These are phyloP conservation scores for Petrea volubilis DNA, from an alignment of 257 asterid species.

Conservation along the genomic window DNA sequence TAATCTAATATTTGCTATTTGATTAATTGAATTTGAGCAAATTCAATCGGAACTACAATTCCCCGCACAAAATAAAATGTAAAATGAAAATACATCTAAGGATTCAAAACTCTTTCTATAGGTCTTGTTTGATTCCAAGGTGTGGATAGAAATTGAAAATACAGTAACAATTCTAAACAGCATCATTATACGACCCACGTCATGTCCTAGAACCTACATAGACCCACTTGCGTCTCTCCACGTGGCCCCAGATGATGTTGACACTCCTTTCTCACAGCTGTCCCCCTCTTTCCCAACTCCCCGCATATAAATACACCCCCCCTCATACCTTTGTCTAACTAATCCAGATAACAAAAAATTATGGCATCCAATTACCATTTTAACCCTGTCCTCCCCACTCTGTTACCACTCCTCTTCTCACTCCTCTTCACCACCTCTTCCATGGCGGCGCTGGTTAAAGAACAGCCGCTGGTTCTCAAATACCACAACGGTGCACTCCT, in stretches of 20 bases:
- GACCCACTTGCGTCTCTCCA: slow-evolving; percentile 26
- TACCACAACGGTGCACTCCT: slow-evolving; percentile 52
- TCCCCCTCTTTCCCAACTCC: slow-evolving; percentile 29
- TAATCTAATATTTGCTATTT: too few species aligned
- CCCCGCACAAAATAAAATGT: too few species aligned
- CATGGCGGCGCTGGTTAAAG: slow-evolving; percentile 38
- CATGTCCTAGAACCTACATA: slow-evolving; percentile 20
- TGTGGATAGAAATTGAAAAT: too few species aligned
- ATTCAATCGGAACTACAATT: too few species aligned
- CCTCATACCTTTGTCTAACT: not conserved
- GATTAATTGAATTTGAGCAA: too few species aligned
- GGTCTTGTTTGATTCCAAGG: too few species aligned
- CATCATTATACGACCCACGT: slow-evolving; percentile 22
- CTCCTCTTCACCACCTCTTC: slow-evolving; percentile 17
- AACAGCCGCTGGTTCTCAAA: slow-evolving; percentile 39
- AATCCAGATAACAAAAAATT: not conserved
- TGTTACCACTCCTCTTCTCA: slow-evolving; percentile 2
- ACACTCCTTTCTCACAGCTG: slow-evolving; percentile 46
- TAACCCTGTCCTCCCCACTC: not conserved
- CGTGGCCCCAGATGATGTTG: slow-evolving; percentile 39
- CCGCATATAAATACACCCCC: slow-evolving; percentile 31
- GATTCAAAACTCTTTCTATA: too few species aligned
- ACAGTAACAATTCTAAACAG: too few species aligned
- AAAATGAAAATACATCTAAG: too few species aligned
- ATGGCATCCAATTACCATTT: slow-evolving; percentile 31